Conservation (phyloP, 495 filamentous ascomycete genomes). For the Penicillium maclennaniae region DNA sequence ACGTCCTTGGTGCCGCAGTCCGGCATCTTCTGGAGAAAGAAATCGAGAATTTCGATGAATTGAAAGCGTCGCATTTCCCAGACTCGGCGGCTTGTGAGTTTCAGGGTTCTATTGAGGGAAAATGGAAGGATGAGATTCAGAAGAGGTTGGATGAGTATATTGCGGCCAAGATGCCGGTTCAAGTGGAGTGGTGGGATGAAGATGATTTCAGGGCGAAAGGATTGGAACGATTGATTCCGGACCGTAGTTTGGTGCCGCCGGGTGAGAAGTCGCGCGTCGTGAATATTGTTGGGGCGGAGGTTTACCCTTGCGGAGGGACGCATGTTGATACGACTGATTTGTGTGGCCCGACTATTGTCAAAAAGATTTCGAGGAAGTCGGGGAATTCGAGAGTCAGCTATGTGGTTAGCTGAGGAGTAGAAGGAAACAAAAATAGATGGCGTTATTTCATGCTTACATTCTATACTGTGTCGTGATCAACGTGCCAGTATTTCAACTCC, state of each 20-base stretch:
- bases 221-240: conserved; percentile 49
- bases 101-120: conserved; percentile 54
- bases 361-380: background rate
- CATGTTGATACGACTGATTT: conserved; percentile 52
- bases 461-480: background rate
- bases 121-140: conserved; percentile 56
- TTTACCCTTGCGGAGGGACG: conserved; percentile 63
- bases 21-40: conserved; percentile 48
- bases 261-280: conserved; percentile 52
- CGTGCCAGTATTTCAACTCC: background rate
- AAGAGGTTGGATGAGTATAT: conserved; percentile 48
- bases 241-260: conserved; percentile 38
- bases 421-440: background rate
- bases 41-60: conserved; percentile 50
- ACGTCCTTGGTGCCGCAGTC: conserved; percentile 57
- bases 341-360: background rate
- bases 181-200: conserved; percentile 58
- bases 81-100: conserved; percentile 58
- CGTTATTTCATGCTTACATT: background rate
- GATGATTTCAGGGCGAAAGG: conserved; percentile 40
- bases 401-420: background rate
- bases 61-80: conserved; percentile 62
- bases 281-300: conserved; percentile 54
- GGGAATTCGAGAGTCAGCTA: background rate
- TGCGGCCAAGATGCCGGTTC: conserved; percentile 46